Evolutionary conservation across 495 filamentous ascomycete genomes (phyloP).

Genomic region (Aspergillus sclerotiicarbonarius): DNA sequence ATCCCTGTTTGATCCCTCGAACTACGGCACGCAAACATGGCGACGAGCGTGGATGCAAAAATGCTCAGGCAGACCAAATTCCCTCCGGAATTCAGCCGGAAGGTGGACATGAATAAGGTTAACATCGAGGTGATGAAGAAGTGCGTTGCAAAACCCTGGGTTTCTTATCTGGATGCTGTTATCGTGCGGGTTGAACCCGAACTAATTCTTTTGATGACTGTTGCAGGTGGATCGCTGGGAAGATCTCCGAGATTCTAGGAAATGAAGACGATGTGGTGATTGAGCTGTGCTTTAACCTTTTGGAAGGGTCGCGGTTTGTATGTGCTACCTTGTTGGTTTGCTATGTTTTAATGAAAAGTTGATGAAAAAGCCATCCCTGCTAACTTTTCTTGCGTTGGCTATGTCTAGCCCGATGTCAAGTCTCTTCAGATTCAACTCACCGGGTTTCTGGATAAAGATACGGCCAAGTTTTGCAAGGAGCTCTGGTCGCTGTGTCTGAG

Average conservation of each 20-base stretch:
- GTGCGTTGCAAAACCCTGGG: slow-evolving; percentile 44
- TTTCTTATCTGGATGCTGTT: slow-evolving; percentile 12
- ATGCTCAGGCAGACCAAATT: slow-evolving; percentile 88
- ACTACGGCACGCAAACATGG: slow-evolving; percentile 50
- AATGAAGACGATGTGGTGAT: slow-evolving; percentile 94
- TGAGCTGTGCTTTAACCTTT: slow-evolving; percentile 84
- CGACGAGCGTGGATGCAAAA: slow-evolving; percentile 77
- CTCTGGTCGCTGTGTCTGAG: slow-evolving; percentile 89
- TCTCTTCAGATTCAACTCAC: slow-evolving; percentile 89
- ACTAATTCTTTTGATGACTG: not conserved
- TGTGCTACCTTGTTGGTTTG: slow-evolving; percentile 30
- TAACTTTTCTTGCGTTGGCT: slow-evolving; percentile 1
- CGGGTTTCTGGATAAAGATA: slow-evolving; percentile 93
- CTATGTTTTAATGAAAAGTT: not conserved
- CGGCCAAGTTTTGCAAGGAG: slow-evolving; percentile 86
- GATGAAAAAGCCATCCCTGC: not conserved
- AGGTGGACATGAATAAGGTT: slow-evolving; percentile 96
- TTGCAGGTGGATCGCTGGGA: slow-evolving; percentile 83
- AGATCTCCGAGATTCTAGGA: slow-evolving; percentile 81
- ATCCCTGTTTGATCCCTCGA: not conserved
- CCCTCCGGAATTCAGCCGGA: slow-evolving; percentile 86
- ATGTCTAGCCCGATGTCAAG: slow-evolving; percentile 86
- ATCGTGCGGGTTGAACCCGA: slow-evolving; percentile 12
- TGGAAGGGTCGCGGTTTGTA: slow-evolving; percentile 80
- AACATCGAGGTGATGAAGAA: slow-evolving; percentile 98